Evolutionary conservation across 305 asterid genomes (phyloP).

Genomic region (Petunia hybrid): DNA sequence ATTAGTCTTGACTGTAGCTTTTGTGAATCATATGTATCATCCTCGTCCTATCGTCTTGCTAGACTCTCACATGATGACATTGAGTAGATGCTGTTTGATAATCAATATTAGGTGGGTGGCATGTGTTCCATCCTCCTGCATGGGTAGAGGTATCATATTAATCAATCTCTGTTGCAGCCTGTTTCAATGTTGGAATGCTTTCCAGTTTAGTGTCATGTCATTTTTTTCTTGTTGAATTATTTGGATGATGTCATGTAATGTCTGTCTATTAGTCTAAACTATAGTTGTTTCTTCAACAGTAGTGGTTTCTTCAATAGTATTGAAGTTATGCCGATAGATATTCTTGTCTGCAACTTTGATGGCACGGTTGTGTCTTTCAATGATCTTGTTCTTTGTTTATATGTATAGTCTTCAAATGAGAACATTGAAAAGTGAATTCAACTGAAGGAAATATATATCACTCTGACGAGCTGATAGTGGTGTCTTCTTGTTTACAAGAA

Average conservation of each 20-base stretch:
- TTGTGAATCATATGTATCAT: not conserved
- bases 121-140: not conserved
- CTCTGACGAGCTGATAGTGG: not conserved
- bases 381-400: constrained; percentile 12
- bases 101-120: not conserved
- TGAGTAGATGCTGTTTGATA: constrained; percentile 6
- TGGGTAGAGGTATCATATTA: not conserved
- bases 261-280: not conserved
- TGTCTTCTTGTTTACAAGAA: not conserved
- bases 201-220: constrained; percentile 2
- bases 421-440: not conserved
- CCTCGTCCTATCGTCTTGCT: constrained; percentile 5
- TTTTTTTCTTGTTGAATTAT: not conserved
- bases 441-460: constrained; percentile 5
- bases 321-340: not conserved
- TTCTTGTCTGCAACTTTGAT: not conserved
- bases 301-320: not conserved
- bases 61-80: not conserved
- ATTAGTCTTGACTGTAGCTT: constrained; percentile 1
- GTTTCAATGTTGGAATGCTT: not conserved
- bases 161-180: not conserved
- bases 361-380: not conserved
- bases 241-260: constrained; percentile 12
- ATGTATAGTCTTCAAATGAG: not conserved
- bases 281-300: not conserved